A percentile compares a stretch with the other conserved stretches of the same genome.
These are phyloP conservation scores for Apiospora sp. DNA, from an alignment of 2,329 filamentous ascomycete species.

Conservation along the genomic window DNA sequence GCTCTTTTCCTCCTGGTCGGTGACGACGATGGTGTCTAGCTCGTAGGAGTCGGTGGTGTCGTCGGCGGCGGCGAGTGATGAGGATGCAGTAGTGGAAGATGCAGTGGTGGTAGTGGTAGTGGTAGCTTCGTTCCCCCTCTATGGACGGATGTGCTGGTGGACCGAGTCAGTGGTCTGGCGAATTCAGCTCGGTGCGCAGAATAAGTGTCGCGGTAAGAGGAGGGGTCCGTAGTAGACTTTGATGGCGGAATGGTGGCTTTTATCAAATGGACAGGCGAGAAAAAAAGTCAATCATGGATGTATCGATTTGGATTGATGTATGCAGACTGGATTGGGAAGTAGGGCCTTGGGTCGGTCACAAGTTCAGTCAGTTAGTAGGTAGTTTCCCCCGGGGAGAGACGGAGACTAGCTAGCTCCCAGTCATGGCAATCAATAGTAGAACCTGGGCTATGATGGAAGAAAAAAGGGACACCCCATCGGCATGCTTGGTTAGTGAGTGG, in stretches of 20 bases:
- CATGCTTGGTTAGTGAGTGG: not conserved
- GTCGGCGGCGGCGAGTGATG: slow-evolving; percentile 24
- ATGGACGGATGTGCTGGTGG: slow-evolving; percentile 27
- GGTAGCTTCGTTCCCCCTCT: slow-evolving; percentile 36
- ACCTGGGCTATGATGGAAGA: not conserved
- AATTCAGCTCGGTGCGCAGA: slow-evolving; percentile 32
- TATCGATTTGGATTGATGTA: not conserved
- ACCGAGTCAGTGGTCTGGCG: not conserved
- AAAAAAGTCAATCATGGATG: not conserved
- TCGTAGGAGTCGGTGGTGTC: slow-evolving; percentile 35
- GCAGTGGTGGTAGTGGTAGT: not conserved
- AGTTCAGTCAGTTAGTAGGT: not conserved
- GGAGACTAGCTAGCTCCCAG: not conserved
- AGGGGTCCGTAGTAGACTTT: slow-evolving; percentile 36
- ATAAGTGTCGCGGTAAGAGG: slow-evolving; percentile 39
- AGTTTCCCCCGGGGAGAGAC: not conserved
- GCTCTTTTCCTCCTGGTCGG: slow-evolving; percentile 36
- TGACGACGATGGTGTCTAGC: slow-evolving; percentile 49
- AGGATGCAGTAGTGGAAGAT: not conserved
- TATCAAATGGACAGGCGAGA: not conserved
- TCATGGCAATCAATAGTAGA: not conserved
- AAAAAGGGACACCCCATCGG: too few species aligned
- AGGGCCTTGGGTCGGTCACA: slow-evolving; percentile 13
- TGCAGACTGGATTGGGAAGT: not conserved
- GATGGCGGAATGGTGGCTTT: slow-evolving; percentile 38